Percentiles rank a stretch among this genome's conserved stretches.
These are phyloP conservation scores for Cyberlindnera galapagoensis DNA, from an alignment of 805 yeast genomes.

Conservation along the genomic window DNA sequence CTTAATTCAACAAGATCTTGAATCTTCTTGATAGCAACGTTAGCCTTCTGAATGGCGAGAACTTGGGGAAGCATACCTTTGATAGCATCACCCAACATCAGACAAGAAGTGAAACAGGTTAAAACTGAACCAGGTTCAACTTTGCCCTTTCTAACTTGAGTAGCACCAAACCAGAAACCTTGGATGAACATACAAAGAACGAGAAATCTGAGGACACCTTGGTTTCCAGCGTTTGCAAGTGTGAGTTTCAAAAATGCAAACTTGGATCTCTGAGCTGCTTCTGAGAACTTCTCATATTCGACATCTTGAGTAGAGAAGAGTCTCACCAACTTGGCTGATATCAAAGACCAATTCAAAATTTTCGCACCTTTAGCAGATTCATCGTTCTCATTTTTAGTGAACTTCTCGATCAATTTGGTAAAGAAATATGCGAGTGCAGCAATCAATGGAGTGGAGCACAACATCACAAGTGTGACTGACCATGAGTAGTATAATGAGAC, in stretches of 20 bases:
- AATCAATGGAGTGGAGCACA: constrained; percentile 70
- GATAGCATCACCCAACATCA: constrained; percentile 60
- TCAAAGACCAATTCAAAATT: constrained; percentile 63
- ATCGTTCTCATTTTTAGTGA: constrained; percentile 51
- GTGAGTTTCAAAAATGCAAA: constrained; percentile 36
- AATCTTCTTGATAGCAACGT: constrained; percentile 55
- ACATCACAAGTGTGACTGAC: constrained; percentile 74
- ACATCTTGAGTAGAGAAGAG: constrained; percentile 46
- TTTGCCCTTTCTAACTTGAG: constrained; percentile 47
- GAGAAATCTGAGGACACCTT: constrained; percentile 48
- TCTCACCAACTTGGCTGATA: constrained; percentile 54
- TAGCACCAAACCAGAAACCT: constrained; percentile 87
- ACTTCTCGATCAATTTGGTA: constrained; percentile 43
- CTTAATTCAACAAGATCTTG: constrained; percentile 30
- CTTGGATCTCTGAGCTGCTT: constrained; percentile 26
- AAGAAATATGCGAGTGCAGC: constrained; percentile 40
- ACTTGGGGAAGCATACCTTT: constrained; percentile 50
- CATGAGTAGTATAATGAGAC: constrained; percentile 76
- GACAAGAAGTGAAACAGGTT: constrained; percentile 78
- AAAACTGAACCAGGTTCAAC: constrained; percentile 58
- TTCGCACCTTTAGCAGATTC: constrained; percentile 51
- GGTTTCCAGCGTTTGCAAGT: constrained; percentile 47
- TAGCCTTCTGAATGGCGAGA: constrained; percentile 62
- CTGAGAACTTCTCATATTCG: constrained; percentile 43
- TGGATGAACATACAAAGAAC: constrained; percentile 77